phyloP scores from a whole-genome alignment of 139 green algal genomes.

The Chlamydomonas schloesseri region DNA sequence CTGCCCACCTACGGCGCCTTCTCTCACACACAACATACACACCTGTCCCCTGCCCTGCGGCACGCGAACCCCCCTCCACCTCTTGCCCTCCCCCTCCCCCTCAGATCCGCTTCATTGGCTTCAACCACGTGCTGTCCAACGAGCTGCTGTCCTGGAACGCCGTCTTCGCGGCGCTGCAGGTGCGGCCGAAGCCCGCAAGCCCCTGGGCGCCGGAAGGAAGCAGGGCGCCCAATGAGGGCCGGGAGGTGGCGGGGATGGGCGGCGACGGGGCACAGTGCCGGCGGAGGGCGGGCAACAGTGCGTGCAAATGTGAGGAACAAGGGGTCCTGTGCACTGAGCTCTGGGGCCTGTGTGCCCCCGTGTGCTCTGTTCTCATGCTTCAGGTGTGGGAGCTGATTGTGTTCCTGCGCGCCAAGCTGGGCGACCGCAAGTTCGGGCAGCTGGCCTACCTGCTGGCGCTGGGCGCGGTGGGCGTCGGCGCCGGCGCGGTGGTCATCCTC shows the following conservation, averaged over 20 bases:
- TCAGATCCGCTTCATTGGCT: constrained; percentile 69
- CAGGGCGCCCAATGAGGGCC: too few relatives aligned
- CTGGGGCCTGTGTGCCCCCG: too few relatives aligned
- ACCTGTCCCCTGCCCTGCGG: too few relatives aligned
- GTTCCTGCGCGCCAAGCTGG: constrained; percentile 55
- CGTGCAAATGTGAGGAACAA: too few relatives aligned
- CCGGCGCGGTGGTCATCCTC: not conserved
- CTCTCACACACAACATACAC: not conserved
- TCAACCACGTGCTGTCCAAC: constrained; percentile 72
- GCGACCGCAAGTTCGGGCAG: constrained; percentile 24
- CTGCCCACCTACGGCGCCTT: too few relatives aligned
- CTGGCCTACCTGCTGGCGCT: constrained; percentile 29
- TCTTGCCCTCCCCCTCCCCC: not conserved
- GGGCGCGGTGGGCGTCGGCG: not conserved
- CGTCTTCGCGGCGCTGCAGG: constrained; percentile 53
- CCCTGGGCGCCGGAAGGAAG: too few relatives aligned
- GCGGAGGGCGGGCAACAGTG: too few relatives aligned
- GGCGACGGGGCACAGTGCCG: too few relatives aligned
- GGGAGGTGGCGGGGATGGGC: too few relatives aligned
- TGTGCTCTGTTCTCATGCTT: too few relatives aligned
- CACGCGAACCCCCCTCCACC: not conserved
- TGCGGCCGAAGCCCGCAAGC: too few relatives aligned
- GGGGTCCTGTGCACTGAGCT: not conserved
- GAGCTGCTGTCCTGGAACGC: constrained; percentile 73
- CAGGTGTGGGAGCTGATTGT: constrained; percentile 33